Evolutionary conservation across 2,329 filamentous ascomycete genomes (phyloP).

Genomic region (Coleophoma eucalyptorum): DNA sequence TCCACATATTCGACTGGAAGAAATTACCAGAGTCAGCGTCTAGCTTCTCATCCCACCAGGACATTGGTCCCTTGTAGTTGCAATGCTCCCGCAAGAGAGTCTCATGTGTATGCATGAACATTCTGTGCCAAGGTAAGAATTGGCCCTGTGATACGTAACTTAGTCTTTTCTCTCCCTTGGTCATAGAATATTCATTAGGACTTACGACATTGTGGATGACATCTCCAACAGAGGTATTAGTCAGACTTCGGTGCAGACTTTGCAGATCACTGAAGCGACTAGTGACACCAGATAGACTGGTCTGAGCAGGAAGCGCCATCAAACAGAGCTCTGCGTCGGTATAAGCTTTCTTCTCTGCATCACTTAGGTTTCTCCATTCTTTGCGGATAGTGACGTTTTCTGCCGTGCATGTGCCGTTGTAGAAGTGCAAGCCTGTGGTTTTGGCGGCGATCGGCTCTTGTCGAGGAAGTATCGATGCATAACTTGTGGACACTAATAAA

Average conservation of each 20-base stretch:
- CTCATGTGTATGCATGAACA: slow-evolving; percentile 33
- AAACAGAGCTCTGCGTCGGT: slow-evolving; percentile 10
- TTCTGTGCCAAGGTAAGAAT: slow-evolving; percentile 38
- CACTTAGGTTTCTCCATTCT: slow-evolving; percentile 9
- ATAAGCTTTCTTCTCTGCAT: slow-evolving; percentile 9
- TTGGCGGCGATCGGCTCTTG: neutral
- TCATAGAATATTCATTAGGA: neutral
- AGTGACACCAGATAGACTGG: slow-evolving; percentile 9
- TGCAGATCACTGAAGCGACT: slow-evolving; percentile 36
- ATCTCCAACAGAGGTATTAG: slow-evolving; percentile 24
- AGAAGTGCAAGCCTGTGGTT: slow-evolving; percentile 2
- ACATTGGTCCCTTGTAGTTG: slow-evolving; percentile 20
- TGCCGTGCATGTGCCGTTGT: slow-evolving; percentile 3
- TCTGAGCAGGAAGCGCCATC: slow-evolving; percentile 3
- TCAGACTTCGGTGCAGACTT: slow-evolving; percentile 32
- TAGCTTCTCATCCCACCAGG: neutral
- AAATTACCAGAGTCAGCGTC: neutral
- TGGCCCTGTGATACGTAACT: slow-evolving; percentile 17
- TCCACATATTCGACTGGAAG: neutral
- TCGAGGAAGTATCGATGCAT: neutral
- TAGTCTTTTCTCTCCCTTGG: neutral
- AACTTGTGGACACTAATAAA: neutral
- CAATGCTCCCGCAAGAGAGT: slow-evolving; percentile 34
- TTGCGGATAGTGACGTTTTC: slow-evolving; percentile 8
- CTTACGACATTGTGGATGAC: slow-evolving; percentile 6